phyloP scores from a whole-genome alignment of 352 stramenopile species.

The Pythium inflatum region DNA sequence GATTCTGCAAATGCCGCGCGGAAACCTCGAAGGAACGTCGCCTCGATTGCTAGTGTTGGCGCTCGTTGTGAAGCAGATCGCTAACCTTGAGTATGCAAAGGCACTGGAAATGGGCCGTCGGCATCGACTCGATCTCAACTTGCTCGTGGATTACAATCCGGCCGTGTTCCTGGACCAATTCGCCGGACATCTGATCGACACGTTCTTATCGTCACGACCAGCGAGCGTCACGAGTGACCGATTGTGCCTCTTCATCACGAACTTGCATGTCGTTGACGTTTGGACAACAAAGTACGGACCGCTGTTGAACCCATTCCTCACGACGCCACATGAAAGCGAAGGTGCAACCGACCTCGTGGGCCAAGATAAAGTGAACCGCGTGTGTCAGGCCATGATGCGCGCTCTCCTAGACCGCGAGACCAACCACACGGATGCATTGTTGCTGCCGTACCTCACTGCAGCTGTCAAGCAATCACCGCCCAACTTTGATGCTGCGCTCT shows the following conservation, averaged over 20 bases:
- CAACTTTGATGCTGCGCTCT: slow-evolving; percentile 48
- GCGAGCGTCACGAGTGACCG: slow-evolving; percentile 56
- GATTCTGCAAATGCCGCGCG: slow-evolving; percentile 75
- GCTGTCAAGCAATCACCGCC: slow-evolving; percentile 70
- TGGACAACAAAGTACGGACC: slow-evolving; percentile 72
- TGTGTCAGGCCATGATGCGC: slow-evolving; percentile 50
- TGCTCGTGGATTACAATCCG: slow-evolving; percentile 70
- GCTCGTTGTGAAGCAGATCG: slow-evolving; percentile 49
- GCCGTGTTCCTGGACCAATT: slow-evolving; percentile 49
- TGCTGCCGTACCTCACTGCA: slow-evolving; percentile 69
- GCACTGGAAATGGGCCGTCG: slow-evolving; percentile 76
- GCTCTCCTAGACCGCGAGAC: slow-evolving; percentile 33
- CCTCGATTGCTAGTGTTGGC: slow-evolving; percentile 65
- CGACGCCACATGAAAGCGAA: not conserved
- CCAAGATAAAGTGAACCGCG: slow-evolving; percentile 55
- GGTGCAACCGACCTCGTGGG: not conserved
- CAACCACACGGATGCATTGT: slow-evolving; percentile 39
- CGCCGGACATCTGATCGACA: slow-evolving; percentile 34
- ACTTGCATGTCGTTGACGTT: slow-evolving; percentile 66
- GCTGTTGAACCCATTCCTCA: slow-evolving; percentile 41
- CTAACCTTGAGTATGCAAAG: slow-evolving; percentile 41
- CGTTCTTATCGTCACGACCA: slow-evolving; percentile 38
- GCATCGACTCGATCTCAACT: slow-evolving; percentile 78
- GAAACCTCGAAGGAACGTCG: slow-evolving; percentile 73
- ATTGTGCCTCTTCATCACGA: slow-evolving; percentile 78